phyloP scores from a whole-genome alignment of 2,329 filamentous ascomycete species.

The Bimuria novae-zelandiae region DNA sequence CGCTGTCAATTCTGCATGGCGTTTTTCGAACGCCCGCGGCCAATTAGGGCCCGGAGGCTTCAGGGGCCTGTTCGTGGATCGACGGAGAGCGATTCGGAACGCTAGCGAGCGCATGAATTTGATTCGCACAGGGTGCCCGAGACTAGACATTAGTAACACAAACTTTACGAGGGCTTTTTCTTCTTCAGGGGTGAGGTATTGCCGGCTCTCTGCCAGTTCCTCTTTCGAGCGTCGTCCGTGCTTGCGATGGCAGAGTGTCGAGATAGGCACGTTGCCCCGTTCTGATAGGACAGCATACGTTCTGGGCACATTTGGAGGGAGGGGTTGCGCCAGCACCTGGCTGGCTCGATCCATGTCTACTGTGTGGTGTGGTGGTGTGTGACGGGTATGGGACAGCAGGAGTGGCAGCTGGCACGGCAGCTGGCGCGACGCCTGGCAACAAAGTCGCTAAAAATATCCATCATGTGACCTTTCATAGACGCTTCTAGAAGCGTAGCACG shows the following conservation, averaged over 20 bases:
- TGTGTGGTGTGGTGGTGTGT: too few relatives aligned
- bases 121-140: slow-evolving; percentile 20
- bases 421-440: too few relatives aligned
- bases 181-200: neutral
- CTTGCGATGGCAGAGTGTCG: slow-evolving; percentile 18
- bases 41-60: slow-evolving; percentile 6
- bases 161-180: neutral
- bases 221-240: slow-evolving; percentile 29
- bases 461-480: too few relatives aligned
- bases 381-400: too few relatives aligned
- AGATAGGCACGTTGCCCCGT: slow-evolving; percentile 19
- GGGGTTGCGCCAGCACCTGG: slow-evolving; percentile 9
- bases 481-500: too few relatives aligned
- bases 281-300: slow-evolving; percentile 18
- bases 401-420: too few relatives aligned
- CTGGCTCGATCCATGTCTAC: slow-evolving; percentile 12
- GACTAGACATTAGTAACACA: slow-evolving; percentile 7
- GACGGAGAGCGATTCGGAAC: slow-evolving; percentile 15
- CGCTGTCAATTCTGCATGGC: slow-evolving; percentile 9
- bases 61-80: slow-evolving; percentile 6
- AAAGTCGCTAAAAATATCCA: too few relatives aligned
- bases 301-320: slow-evolving; percentile 9
- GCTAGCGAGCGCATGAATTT: slow-evolving; percentile 24
- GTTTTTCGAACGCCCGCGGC: slow-evolving; percentile 11
- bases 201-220: neutral